Conservation (phyloP, 2,329 filamentous ascomycete genomes). For the Ceratocystis huliohia region DNA sequence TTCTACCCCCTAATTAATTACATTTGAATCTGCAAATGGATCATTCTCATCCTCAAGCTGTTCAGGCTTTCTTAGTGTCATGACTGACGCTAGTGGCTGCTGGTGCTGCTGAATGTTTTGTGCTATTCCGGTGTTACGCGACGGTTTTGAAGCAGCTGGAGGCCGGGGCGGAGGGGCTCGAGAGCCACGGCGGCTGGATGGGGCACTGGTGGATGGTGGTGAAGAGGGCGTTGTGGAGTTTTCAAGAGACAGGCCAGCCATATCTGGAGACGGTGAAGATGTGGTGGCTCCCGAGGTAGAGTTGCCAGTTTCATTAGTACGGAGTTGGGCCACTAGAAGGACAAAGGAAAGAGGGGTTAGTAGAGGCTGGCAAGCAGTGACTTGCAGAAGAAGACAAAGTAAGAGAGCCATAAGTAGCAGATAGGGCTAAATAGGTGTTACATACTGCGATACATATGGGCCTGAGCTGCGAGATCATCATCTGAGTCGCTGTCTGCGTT, state of each 20-base stretch:
- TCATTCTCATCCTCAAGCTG: constrained; percentile 66
- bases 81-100: constrained; percentile 26
- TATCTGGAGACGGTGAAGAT: constrained; percentile 34
- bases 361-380: constrained; percentile 11
- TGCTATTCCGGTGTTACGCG: constrained; percentile 23
- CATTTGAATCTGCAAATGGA: constrained; percentile 59
- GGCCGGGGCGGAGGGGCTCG: constrained; percentile 35
- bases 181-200: constrained; percentile 4
- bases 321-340: constrained; percentile 37
- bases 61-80: constrained; percentile 38
- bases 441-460: constrained; percentile 50
- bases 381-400: constrained; percentile 20
- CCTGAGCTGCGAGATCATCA: constrained; percentile 54
- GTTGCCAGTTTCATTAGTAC: constrained; percentile 36
- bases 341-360: constrained; percentile 23
- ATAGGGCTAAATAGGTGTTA: constrained; percentile 15
- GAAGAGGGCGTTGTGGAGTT: constrained; percentile 30
- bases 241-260: constrained; percentile 31
- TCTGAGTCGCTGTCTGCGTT: constrained; percentile 62
- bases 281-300: constrained; percentile 31
- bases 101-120: constrained; percentile 19
- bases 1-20: constrained; percentile 24
- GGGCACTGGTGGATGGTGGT: constrained; percentile 28
- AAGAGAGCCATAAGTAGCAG: background rate
- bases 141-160: constrained; percentile 37